Evolutionary conservation across 2,329 filamentous ascomycete species (phyloP).

Genomic region (Aspergillus ochraceus): DNA sequence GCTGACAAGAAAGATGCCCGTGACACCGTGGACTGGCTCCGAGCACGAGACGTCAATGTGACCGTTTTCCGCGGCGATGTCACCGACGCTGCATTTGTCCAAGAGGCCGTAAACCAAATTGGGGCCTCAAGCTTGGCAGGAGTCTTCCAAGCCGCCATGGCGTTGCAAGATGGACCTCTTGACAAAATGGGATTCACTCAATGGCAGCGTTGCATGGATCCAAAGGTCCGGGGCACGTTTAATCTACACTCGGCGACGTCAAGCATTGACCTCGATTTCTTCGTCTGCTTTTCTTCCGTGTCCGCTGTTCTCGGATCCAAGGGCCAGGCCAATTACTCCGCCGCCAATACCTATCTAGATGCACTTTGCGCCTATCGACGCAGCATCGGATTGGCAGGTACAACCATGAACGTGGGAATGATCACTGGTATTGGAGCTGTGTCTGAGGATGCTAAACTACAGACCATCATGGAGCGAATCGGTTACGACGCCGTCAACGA

Average conservation of each 20-base stretch:
- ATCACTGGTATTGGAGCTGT: constrained; percentile 2
- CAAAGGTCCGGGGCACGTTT: constrained; percentile 2
- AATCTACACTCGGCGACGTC: not conserved
- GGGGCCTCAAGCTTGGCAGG: not conserved
- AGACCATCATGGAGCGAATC: not conserved
- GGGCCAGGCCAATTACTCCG: constrained; percentile 7
- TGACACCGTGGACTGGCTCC: not conserved
- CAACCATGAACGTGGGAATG: not conserved
- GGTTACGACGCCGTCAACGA: constrained; percentile 3
- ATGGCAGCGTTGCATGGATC: not conserved
- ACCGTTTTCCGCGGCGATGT: not conserved
- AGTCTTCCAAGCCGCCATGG: constrained; percentile 6
- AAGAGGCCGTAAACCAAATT: not conserved
- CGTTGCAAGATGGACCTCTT: not conserved
- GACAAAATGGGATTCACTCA: constrained; percentile 1
- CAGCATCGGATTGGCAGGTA: not conserved
- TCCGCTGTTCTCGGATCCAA: not conserved
- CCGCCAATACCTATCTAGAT: constrained; percentile 6
- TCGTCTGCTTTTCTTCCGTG: constrained; percentile 6
- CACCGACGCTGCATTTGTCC: not conserved
- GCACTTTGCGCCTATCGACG: constrained; percentile 1
- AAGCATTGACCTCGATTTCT: constrained; percentile 2
- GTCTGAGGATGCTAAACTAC: not conserved
- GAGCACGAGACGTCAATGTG: not conserved
- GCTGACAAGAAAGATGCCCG: not conserved